Evolutionary conservation across 441 rosid genomes (phyloP).

Genomic region (Pelargonium cotyledonis): DNA sequence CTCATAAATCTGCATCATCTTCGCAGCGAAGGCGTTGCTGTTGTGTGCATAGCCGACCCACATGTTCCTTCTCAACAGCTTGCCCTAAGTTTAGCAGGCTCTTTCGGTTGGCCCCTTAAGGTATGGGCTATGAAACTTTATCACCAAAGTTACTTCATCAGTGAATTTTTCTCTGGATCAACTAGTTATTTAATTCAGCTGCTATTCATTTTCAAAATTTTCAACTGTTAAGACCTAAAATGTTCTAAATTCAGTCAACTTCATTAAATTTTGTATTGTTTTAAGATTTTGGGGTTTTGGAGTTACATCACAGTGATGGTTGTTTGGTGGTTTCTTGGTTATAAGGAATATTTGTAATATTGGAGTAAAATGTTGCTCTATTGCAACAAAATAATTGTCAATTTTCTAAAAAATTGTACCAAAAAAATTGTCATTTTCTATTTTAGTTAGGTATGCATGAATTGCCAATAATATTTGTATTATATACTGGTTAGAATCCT

Average conservation of each 20-base stretch:
- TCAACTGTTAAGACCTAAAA: too few relatives aligned
- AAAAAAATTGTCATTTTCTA: too few relatives aligned
- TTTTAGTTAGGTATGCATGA: too few relatives aligned
- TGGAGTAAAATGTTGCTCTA: not conserved
- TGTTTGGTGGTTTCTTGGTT: not conserved
- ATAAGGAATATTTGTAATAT: not conserved
- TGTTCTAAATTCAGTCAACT: too few relatives aligned
- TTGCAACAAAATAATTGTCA: too few relatives aligned
- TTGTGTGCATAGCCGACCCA: slow-evolving; percentile 79
- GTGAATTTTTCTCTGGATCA: not conserved
- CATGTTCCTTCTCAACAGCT: slow-evolving; percentile 61
- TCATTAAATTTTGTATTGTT: not conserved
- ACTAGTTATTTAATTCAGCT: not conserved
- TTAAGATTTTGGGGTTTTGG: not conserved
- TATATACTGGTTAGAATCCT: too few relatives aligned
- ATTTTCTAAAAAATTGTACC: too few relatives aligned
- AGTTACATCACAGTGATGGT: not conserved
- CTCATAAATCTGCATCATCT: slow-evolving; percentile 84
- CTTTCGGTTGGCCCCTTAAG: slow-evolving; percentile 57
- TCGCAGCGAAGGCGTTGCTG: slow-evolving; percentile 47
- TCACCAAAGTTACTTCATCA: not conserved
- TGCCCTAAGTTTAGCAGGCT: slow-evolving; percentile 48
- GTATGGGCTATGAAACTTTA: slow-evolving; percentile 24
- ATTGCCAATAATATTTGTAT: too few relatives aligned
- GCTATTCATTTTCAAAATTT: not conserved